Conservation (phyloP, 2,329 filamentous ascomycete genomes). For the Colletotrichum camelliae region DNA sequence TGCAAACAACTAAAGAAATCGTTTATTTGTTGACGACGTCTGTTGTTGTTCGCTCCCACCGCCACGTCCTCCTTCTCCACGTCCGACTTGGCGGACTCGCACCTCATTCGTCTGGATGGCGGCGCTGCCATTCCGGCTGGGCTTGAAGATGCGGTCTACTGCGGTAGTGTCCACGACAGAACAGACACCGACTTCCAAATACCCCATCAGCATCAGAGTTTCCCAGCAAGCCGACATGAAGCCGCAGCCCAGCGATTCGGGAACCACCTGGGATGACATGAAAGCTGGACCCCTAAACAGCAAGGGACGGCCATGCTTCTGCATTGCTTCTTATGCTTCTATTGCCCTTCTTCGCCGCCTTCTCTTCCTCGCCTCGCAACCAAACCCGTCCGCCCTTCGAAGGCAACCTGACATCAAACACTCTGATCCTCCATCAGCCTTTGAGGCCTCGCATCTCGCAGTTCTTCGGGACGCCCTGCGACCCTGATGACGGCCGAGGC, state of each 20-base stretch:
- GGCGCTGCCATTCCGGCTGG: conserved; percentile 5
- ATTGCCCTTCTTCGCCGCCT: not conserved
- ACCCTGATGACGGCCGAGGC: not conserved
- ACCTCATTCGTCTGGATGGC: conserved; percentile 4
- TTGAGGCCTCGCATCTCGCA: not conserved
- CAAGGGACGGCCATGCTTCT: conserved; percentile 5
- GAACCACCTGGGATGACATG: conserved; percentile 10
- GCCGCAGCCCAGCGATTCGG: not conserved
- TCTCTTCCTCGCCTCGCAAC: not conserved
- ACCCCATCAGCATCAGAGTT: not conserved
- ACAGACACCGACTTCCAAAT: not conserved
- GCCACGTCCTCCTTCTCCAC: not conserved
- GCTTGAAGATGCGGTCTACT: not conserved
- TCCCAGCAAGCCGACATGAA: not conserved
- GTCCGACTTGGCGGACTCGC: not conserved
- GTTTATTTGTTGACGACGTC: not conserved
- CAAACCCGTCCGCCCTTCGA: not conserved
- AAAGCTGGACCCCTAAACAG: not conserved
- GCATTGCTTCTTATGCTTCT: not conserved
- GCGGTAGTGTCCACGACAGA: not conserved
- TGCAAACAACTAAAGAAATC: conserved; percentile 1
- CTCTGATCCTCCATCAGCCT: not conserved
- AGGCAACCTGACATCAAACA: not conserved
- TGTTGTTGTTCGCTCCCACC: not conserved
- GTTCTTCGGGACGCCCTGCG: not conserved